Percentiles rank a stretch among this genome's conserved stretches.
Conservation (phyloP, 495 filamentous ascomycete species). For the Trichoderma virens region DNA sequence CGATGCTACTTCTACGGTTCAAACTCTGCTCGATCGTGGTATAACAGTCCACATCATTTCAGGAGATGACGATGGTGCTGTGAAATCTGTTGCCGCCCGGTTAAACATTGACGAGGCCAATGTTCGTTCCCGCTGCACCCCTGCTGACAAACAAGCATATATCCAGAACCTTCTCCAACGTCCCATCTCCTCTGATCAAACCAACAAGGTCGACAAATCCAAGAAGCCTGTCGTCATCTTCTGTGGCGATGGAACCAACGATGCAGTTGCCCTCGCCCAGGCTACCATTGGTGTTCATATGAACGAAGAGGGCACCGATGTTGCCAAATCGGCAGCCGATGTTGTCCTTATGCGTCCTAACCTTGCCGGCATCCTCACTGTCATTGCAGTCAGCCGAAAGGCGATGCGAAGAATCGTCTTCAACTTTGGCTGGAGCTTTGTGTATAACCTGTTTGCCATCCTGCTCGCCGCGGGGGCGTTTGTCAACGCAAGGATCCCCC, state of each 20-base stretch:
- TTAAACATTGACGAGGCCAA: constrained; percentile 45
- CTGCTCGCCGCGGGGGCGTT: constrained; percentile 66
- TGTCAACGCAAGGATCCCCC: constrained; percentile 54
- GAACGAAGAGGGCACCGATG: constrained; percentile 48
- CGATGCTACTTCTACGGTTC: constrained; percentile 44
- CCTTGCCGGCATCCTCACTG: constrained; percentile 48
- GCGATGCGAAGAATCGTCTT: constrained; percentile 51
- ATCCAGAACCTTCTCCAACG: constrained; percentile 35
- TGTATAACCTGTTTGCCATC: constrained; percentile 70
- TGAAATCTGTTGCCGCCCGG: constrained; percentile 42
- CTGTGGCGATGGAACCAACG: constrained; percentile 75
- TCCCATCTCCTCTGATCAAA: not conserved
- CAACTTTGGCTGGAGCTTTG: constrained; percentile 66
- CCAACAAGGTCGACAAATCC: not conserved
- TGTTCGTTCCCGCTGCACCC: constrained; percentile 45
- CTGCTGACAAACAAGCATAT: constrained; percentile 57
- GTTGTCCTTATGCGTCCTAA: constrained; percentile 55
- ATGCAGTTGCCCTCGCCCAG: constrained; percentile 63
- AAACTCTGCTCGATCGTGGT: constrained; percentile 42
- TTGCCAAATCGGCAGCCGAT: constrained; percentile 62
- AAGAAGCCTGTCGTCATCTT: constrained; percentile 48
- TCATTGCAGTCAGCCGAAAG: constrained; percentile 51
- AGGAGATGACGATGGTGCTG: constrained; percentile 58
- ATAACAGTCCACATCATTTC: constrained; percentile 59
- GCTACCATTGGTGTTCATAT: constrained; percentile 70